Evolutionary conservation across 441 rosid genomes (phyloP).

Genomic region (Raphanus hybrid): DNA sequence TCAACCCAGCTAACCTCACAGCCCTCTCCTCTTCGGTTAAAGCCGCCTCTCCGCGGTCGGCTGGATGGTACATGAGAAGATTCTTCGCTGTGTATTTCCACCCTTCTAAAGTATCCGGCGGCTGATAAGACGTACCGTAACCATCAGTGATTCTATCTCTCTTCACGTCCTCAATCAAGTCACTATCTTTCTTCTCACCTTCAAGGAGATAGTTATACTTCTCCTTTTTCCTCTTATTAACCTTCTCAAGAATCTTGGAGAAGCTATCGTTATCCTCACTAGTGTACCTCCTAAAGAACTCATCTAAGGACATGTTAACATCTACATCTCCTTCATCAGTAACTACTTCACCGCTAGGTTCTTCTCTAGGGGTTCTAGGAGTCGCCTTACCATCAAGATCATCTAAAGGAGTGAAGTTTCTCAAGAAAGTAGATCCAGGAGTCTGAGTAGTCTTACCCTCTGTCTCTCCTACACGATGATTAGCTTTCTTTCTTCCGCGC

Average conservation of each 20-base stretch:
- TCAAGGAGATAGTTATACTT: constrained; percentile 62
- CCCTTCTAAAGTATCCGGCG: constrained; percentile 79
- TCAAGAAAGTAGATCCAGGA: constrained; percentile 85
- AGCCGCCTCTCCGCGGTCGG: constrained; percentile 85
- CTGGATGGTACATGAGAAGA: constrained; percentile 93
- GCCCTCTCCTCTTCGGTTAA: constrained; percentile 82
- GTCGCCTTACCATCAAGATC: constrained; percentile 60
- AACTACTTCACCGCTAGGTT: constrained; percentile 35
- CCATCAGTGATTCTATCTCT: constrained; percentile 92
- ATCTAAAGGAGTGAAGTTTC: constrained; percentile 80
- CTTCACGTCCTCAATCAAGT: constrained; percentile 61
- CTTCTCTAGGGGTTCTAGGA: constrained; percentile 59
- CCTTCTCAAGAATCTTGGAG: constrained; percentile 83
- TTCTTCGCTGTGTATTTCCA: constrained; percentile 91
- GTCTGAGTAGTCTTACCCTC: constrained; percentile 63
- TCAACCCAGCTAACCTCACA: constrained; percentile 65
- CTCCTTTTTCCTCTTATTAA: constrained; percentile 85
- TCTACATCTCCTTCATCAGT: constrained; percentile 57
- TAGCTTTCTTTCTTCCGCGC: constrained; percentile 59
- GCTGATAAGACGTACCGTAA: constrained; percentile 95
- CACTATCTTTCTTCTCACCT: constrained; percentile 60
- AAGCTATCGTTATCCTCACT: constrained; percentile 96
- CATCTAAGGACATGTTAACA: constrained; percentile 69
- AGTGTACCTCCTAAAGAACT: constrained; percentile 82
- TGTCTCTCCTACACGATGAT: constrained; percentile 37